Base-by-base conservation (phyloP, 805 yeast genomes). In the Nakazawaea holstii region DNA sequence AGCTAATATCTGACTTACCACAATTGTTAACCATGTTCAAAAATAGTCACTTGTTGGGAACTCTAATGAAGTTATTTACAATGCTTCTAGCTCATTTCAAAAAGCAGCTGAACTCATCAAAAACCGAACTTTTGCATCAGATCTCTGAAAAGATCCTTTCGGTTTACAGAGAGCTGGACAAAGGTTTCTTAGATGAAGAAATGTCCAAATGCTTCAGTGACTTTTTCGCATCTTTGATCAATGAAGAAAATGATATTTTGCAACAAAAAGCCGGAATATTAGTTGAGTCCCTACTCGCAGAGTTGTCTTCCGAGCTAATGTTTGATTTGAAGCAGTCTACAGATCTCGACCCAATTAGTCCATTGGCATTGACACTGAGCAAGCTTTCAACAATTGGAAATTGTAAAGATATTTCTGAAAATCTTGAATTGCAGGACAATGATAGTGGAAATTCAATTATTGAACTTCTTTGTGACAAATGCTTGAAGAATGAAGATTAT, bases 21-120 rank as follows among this genome's bases (percentile, higher is more conserved):
- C 42, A 50, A 8, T 42, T 66, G 8, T 55, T 59, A 27, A 57
- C 60, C 11, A 49, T 59, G 6, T 68, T 60, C 49, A 55, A 55
- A 30, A 59, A 53, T 29, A 38, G 35, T 27, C 32, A 49, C 35
- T 47, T 53, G 14, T 47, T 59, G 20, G 53, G 6, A 10, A 20
- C n/a, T 8, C 28, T 39, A 17, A 8, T 45, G 3, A 35, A 33
- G n/a, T 39, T 30, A 10, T 24, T 27, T 15, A 10, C 8, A 5
- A 28, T 26, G 7, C 14, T 45, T 14, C 7, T 32, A 13, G 10
- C 9, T 15, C 11, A 6, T 8, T 9, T 29, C 11, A 32, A 11
- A 10, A 17, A 20, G 4, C 8, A 33, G 5, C 48, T 33, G 20
- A 35, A 33, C 26, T 17, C 39, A 8, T 7, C 11, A 24, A 45